Percentiles rank a stretch among this genome's conserved stretches.
Evolutionary conservation across 2,329 filamentous ascomycete species (phyloP).

Genomic region (Penicillium thymicola): DNA sequence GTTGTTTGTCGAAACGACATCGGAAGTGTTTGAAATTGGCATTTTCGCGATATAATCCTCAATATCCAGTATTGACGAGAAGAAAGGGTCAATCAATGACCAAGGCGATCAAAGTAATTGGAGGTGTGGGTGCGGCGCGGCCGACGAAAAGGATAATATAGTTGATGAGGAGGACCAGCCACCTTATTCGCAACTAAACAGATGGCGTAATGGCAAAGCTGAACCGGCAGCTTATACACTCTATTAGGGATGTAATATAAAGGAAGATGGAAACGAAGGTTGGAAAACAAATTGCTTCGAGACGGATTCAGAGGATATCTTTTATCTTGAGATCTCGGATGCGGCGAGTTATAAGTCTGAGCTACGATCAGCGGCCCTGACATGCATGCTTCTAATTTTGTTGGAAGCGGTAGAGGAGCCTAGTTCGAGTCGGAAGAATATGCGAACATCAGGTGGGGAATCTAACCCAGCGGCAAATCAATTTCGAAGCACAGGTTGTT

Average conservation of each 20-base stretch:
- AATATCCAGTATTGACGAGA: conserved; percentile 4
- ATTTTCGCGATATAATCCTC: conserved; percentile 8
- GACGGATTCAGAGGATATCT: conserved; percentile 4
- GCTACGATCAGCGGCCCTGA: conserved; percentile 8
- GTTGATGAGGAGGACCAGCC: conserved; percentile 14
- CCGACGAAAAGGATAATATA: conserved; percentile 12
- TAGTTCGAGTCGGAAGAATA: conserved; percentile 9
- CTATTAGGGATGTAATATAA: conserved; percentile 27
- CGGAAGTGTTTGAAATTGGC: background rate
- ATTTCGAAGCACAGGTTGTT: conserved; percentile 3
- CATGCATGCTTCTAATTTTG: conserved; percentile 25
- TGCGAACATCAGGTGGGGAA: conserved; percentile 10
- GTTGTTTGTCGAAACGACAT: background rate
- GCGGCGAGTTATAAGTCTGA: conserved; percentile 14
- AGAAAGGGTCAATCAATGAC: conserved; percentile 2
- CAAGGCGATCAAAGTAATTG: background rate
- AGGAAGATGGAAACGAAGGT: conserved; percentile 26
- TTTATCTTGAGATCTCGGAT: conserved; percentile 16
- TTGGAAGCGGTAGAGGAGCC: conserved; percentile 6
- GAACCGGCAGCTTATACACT: conserved; percentile 42
- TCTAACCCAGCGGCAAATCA: conserved; percentile 11
- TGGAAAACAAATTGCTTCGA: conserved; percentile 12
- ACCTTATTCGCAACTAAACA: conserved; percentile 12
- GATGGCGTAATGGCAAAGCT: conserved; percentile 36
- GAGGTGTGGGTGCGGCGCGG: conserved; percentile 2